Base-by-base conservation (phyloP, 2,329 filamentous ascomycete species). In the Cryphonectria carpinicola region DNA sequence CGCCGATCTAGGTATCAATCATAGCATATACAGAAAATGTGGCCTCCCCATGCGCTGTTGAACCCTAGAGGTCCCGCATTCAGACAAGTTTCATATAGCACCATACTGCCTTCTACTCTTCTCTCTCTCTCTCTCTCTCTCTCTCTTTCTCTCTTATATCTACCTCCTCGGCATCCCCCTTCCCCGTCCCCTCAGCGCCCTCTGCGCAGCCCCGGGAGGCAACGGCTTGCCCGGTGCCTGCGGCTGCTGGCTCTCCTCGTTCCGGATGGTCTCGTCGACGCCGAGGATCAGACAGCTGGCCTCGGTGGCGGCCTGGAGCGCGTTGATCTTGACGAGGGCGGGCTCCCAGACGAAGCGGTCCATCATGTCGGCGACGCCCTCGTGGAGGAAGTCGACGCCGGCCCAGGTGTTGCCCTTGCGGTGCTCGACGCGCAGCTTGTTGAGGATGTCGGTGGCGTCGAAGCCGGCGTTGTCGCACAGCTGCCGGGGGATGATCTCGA, bases 391-490 rank as follows among this genome's bases (percentile, higher is more conserved):
- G 84, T 99, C 96, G 39, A 99, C 95, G 80, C 96, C 96, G 5
- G 95, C 94, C 96, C 96, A 99, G 67, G 89, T 90, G 79, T 93
- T 93, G 75, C 94, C 94, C 84, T 95, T 96, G 80, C 94, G 90
- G 85, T 99, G 96, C 87, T 98, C 95, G 71, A 98, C 96, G 69
- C 96, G 93, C 75, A 99, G 87, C 79, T 94, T 91, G 87, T 98
- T 99, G 74, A 99, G 90, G 75, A 99, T 98, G 79, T 99, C 96
- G 66, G 96, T 99, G 37, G 96, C 95, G 79, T 99, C 96, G 80
- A 99, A 98, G 74, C 96, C 96, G 69, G 96, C 96, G 79, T 99
- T 99, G 85, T 99, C 96, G 85, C 96, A 99, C 72, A 99, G 87
- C 84, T 98, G 96, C 77, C 96, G 92, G 32, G 96, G 96, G 76